Evolutionary conservation across 192 early-diverging fungal species (phyloP), one percentile per base, ranked within the genome.

Genomic region (Backusella westeae): DNA sequence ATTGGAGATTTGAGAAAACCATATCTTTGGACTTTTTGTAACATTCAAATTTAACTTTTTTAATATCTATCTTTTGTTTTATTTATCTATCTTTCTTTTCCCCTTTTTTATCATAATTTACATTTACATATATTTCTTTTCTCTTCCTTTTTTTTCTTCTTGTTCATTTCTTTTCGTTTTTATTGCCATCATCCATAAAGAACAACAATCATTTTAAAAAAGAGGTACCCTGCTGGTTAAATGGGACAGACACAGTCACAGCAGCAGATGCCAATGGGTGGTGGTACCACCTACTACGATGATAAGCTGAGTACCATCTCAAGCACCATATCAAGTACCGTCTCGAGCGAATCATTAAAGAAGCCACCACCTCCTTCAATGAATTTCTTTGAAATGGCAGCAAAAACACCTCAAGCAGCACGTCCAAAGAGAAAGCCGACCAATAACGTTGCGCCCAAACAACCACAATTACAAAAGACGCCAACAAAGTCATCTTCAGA

Each of bases 221-320:
- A 29, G 23, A 49, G 46, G 46, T 49, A 49, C 46, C 46, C 46
- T 49, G 10, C 56, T 26, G 8, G 56, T 63, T 63, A 3, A 29
- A 63, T 63, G 56, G 56, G 56, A 29, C 56, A 63, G 56, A 63
- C 56, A 63, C 56, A 63, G 56, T 63, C 56, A 63, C 56, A 63
- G 26, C 23, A 63, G 26, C 23, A 63, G 26, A 26, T 63, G 10
- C 23, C 56, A 63, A 63, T 29, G 46, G 46, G 46, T 49, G 46
- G 46, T 49, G 46, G 46, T 49, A 49, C 46, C 46, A 49, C 46
- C 3, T 14, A 63, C 10, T 63, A 29, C 23, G 56, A 63, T 29
- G 56, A 63, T 23, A 63, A 63, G 23, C 56, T 14, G 12, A 63
- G 56, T 63, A 63, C 56, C 10, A 14, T 29, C 12, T 6, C 53